Conservation (phyloP, 495 filamentous ascomycete species). For the Neurospora terricola region DNA sequence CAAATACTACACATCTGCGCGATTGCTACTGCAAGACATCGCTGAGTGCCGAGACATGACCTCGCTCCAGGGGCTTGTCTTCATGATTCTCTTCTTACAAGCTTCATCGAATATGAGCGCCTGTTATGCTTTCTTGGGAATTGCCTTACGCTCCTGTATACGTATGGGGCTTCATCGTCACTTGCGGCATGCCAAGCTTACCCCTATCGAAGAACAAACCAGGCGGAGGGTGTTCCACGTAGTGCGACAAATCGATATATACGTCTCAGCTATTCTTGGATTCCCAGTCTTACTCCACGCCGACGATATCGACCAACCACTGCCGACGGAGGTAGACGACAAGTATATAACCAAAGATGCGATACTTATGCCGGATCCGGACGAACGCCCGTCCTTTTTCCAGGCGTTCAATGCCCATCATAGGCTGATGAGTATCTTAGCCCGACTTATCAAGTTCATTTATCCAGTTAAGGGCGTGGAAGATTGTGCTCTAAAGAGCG, state of each 20-base stretch:
- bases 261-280: conserved; percentile 80
- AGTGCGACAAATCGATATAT: conserved; percentile 87
- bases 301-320: conserved; percentile 87
- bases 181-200: conserved; percentile 57
- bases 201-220: conserved; percentile 74
- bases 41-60: conserved; percentile 83
- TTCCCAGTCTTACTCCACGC: conserved; percentile 75
- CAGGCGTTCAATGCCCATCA: conserved; percentile 81
- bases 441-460: conserved; percentile 79
- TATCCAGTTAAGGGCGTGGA: conserved; percentile 76
- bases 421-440: conserved; percentile 61
- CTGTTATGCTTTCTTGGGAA: conserved; percentile 88
- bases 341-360: conserved; percentile 75
- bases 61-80: conserved; percentile 77
- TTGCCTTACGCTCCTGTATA: conserved; percentile 75
- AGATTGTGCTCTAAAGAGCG: conserved; percentile 39
- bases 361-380: conserved; percentile 66
- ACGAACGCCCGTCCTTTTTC: conserved; percentile 56
- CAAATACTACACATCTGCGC: conserved; percentile 74
- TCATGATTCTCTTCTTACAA: conserved; percentile 90
- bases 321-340: conserved; percentile 78
- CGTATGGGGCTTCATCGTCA: conserved; percentile 83
- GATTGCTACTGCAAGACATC: conserved; percentile 68
- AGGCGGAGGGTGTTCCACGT: conserved; percentile 85
- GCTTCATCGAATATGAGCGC: conserved; percentile 83